Base-by-base conservation (phyloP, 441 rosid species). In the Erodium trifolium region DNA sequence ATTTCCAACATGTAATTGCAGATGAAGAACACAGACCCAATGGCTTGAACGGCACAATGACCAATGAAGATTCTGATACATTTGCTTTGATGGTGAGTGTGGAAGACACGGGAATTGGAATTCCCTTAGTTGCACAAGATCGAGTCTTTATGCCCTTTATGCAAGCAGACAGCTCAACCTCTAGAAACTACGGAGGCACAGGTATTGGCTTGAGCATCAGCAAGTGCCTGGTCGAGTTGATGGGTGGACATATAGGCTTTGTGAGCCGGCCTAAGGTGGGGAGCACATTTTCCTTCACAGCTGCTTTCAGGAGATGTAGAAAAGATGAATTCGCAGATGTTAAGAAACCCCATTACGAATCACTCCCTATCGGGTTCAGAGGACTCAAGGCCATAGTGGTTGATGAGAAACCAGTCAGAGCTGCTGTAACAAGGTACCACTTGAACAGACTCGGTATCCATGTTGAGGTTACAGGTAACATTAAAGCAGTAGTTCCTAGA, bases 81-180 rank as follows among this genome's bases (percentile, higher is more conserved):
- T 83, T 87, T 27, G 81, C 89, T 45, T 77, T 94, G 70, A 78
- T 87, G 83, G 90, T 90, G 18, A 83, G 86, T 7, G 93, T 94
- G 68, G 99, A 94, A 82, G 99, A 94, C 83, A 94, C 97, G 0
- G 99, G 99, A 34, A 86, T 90, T 0, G 99, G 99, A 18, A 91
- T 94, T 72, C 99, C 99, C 14, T 67, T 87, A 59, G 67, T 60
- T 7, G 99, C 97, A 3, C 99, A 94, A 70, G 87, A 87, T 13
- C 88, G 92, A 17, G 91, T 94, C 45, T 94, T 94, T 71, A 86
- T 80, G 86, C 99, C 97, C 19, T 94, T 94, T 73, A 86, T 91
- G 90, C 97, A 94, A 81, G 99, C 93, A 10, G 99, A 91, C 72
- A 91, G 97, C 78, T 94, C 99, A 35, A 91, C 99, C 49, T 94